Evolutionary conservation across 2,329 filamentous ascomycete species (phyloP).

Genomic region (Dothistroma septosporum): DNA sequence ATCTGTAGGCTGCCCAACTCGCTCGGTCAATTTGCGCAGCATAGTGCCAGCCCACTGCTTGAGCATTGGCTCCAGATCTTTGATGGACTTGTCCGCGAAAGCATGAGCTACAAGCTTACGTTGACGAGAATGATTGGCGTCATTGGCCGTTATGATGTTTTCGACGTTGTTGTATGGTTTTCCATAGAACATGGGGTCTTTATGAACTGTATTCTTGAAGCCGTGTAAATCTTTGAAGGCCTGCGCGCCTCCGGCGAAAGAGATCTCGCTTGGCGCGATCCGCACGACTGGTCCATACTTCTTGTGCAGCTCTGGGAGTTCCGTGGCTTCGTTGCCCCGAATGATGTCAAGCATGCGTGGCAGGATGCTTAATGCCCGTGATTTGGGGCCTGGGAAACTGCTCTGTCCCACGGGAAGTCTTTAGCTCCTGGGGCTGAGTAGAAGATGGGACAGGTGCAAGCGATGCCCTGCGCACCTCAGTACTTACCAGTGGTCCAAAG

Average conservation of each 20-base stretch:
- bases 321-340: slow-evolving; percentile 18
- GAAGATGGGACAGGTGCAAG: no score
- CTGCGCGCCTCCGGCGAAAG: slow-evolving; percentile 28
- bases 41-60: slow-evolving; percentile 28
- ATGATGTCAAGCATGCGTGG: slow-evolving; percentile 19
- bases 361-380: slow-evolving; percentile 20
- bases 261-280: slow-evolving; percentile 39
- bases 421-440: no score
- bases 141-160: slow-evolving; percentile 24
- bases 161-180: slow-evolving; percentile 20
- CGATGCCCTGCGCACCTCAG: no score
- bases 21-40: slow-evolving; percentile 23
- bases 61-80: slow-evolving; percentile 31
- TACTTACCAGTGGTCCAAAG: slow-evolving; percentile 39
- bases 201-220: slow-evolving; percentile 21
- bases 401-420: slow-evolving; percentile 2
- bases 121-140: slow-evolving; percentile 27
- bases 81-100: slow-evolving; percentile 31
- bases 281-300: slow-evolving; percentile 40
- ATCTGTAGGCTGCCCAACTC: slow-evolving; percentile 24
- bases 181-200: slow-evolving; percentile 25
- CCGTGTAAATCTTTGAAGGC: slow-evolving; percentile 31
- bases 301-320: slow-evolving; percentile 29
- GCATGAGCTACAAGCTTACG: slow-evolving; percentile 27
- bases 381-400: slow-evolving; percentile 42